Percentiles rank a stretch among this genome's conserved stretches.
These are phyloP conservation scores for Capsella rubella DNA, from an alignment of 441 rosid genomes.

Conservation along the genomic window DNA sequence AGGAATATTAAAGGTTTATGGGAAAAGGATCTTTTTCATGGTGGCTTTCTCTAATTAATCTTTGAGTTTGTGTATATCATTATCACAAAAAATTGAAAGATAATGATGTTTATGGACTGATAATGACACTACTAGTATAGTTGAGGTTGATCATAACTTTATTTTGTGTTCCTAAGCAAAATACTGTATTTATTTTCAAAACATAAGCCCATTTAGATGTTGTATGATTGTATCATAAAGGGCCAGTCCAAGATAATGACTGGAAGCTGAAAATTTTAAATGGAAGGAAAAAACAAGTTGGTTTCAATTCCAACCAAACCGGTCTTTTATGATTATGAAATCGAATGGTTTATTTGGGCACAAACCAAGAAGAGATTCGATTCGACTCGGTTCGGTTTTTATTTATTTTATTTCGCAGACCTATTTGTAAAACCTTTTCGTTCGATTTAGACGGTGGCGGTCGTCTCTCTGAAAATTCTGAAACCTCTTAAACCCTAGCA, in stretches of 20 bases:
- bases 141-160: background rate
- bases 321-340: background rate
- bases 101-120: conserved; percentile 22
- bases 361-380: conserved; percentile 4
- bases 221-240: no score
- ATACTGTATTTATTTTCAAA: background rate
- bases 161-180: conserved; percentile 4
- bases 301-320: conserved; percentile 23
- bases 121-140: background rate
- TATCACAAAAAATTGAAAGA: conserved; percentile 16
- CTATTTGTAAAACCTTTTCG: background rate
- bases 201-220: background rate
- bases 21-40: background rate
- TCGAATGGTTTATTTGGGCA: background rate
- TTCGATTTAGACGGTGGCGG: background rate
- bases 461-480: conserved; percentile 19
- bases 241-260: conserved; percentile 3
- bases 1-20: background rate
- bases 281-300: background rate
- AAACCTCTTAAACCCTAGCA: conserved; percentile 45
- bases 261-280: no score
- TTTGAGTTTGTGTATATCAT: conserved; percentile 16
- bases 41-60: background rate
- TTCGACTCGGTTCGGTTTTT: background rate
- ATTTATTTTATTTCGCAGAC: background rate